These are phyloP conservation scores for Tricholoma hemisulphureum DNA, from an alignment of 768 basidiomycete genomes.

Conservation along the genomic window DNA sequence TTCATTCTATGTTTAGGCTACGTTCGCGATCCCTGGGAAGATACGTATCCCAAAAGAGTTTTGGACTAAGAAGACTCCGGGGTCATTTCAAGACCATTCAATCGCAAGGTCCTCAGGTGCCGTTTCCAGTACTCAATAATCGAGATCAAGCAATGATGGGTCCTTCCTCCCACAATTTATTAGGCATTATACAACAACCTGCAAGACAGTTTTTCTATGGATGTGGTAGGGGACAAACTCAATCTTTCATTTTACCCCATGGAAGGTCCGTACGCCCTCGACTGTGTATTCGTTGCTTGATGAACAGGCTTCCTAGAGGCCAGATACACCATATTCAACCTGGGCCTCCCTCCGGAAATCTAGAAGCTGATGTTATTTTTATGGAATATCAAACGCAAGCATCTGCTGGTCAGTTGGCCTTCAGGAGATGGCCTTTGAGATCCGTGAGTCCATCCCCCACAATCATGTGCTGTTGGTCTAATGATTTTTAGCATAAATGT, in stretches of 20 bases:
- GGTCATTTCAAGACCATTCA: slow-evolving; percentile 30
- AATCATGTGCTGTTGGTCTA: background rate
- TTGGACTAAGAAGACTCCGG: slow-evolving; percentile 29
- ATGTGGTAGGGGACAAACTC: slow-evolving; percentile 27
- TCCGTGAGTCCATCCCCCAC: slow-evolving; percentile 41
- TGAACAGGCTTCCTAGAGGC: slow-evolving; percentile 43
- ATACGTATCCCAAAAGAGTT: slow-evolving; percentile 37
- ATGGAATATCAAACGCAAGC: slow-evolving; percentile 67
- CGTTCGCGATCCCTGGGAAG: slow-evolving; percentile 20
- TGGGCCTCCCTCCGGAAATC: slow-evolving; percentile 32
- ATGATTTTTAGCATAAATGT: slow-evolving; percentile 66
- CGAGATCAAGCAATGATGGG: background rate
- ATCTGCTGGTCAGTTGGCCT: slow-evolving; percentile 48
- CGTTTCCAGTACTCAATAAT: background rate
- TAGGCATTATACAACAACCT: slow-evolving; percentile 32
- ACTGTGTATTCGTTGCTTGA: background rate
- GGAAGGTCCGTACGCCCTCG: slow-evolving; percentile 34
- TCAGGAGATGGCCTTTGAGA: slow-evolving; percentile 72
- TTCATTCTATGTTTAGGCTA: slow-evolving; percentile 16
- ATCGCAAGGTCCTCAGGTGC: slow-evolving; percentile 33
- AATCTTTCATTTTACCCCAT: slow-evolving; percentile 52
- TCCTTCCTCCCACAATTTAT: background rate
- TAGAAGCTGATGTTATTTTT: slow-evolving; percentile 61
- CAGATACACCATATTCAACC: slow-evolving; percentile 57
- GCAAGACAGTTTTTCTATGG: slow-evolving; percentile 20